A percentile compares a stretch with the other conserved stretches of the same genome.
Conservation (phyloP, 768 basidiomycete genomes). For the Auriscalpium vulgare region DNA sequence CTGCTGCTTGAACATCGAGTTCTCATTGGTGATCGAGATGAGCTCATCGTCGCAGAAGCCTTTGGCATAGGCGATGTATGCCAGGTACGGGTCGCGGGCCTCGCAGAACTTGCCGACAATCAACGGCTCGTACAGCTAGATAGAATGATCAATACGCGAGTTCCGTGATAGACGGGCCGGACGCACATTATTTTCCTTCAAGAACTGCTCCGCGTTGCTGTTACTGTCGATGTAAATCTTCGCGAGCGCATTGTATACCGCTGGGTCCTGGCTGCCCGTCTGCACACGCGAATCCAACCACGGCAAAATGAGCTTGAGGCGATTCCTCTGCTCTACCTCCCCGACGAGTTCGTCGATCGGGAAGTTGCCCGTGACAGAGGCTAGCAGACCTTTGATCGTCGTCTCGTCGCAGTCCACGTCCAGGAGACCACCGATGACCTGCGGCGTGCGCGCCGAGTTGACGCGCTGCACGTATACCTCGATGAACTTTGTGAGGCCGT, state of each 20-base stretch:
- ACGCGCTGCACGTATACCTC: conserved; percentile 99
- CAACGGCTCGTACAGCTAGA: conserved; percentile 88
- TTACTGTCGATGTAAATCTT: conserved; percentile 99
- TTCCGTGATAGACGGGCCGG: not conserved
- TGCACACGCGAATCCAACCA: conserved; percentile 95
- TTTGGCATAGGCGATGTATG: conserved; percentile 98
- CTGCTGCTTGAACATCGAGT: conserved; percentile 99
- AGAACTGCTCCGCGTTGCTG: conserved; percentile 94
- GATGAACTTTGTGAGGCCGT: conserved; percentile 92
- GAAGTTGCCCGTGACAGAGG: conserved; percentile 93
- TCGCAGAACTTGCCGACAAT: conserved; percentile 99
- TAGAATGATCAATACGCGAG: conserved; percentile 7
- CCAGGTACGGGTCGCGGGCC: conserved; percentile 94
- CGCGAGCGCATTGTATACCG: conserved; percentile 94
- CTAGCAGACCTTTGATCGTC: conserved; percentile 90
- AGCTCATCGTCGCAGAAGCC: conserved; percentile 98
- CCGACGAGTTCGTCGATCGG: conserved; percentile 96
- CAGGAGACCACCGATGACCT: conserved; percentile 91
- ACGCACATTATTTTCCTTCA: conserved; percentile 96
- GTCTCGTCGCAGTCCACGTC: conserved; percentile 98
- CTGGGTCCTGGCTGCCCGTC: conserved; percentile 87
- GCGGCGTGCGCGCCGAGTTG: conserved; percentile 94
- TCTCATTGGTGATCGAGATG: conserved; percentile 94
- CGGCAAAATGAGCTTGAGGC: conserved; percentile 92
- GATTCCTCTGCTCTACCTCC: conserved; percentile 93